Conservation (phyloP, 163 green algal species). For the Chlorella variabilis region DNA sequence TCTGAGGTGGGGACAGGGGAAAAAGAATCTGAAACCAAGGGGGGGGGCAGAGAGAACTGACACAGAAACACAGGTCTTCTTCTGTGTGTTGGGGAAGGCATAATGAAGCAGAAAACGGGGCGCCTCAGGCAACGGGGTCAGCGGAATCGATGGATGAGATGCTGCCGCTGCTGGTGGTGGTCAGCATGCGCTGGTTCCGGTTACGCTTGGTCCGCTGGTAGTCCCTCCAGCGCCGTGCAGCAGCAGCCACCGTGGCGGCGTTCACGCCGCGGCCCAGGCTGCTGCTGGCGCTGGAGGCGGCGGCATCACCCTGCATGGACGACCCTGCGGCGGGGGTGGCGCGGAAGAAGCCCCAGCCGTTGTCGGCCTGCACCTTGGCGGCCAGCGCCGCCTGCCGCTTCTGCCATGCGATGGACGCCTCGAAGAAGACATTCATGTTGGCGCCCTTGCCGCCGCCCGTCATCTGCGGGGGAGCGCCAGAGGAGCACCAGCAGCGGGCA, state of each 20-base stretch:
- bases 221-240: constrained; percentile 46
- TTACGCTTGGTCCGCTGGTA: constrained; percentile 38
- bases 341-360: constrained; percentile 6
- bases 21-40: too few species aligned
- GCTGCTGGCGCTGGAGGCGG: neutral
- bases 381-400: constrained; percentile 35
- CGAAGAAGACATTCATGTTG: constrained; percentile 68
- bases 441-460: constrained; percentile 54
- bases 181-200: constrained; percentile 17
- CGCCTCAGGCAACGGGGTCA: too few species aligned
- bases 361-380: neutral
- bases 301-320: neutral
- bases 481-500: too few species aligned
- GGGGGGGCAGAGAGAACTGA: too few species aligned
- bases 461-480: constrained; percentile 44
- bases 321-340: constrained; percentile 6
- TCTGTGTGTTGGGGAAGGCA: too few species aligned
- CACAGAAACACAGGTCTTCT: too few species aligned
- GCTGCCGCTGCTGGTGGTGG: neutral
- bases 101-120: too few species aligned
- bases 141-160: neutral
- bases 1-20: too few species aligned
- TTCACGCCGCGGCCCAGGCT: constrained; percentile 2
- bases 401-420: constrained; percentile 59
- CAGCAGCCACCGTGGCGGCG: constrained; percentile 32